Conservation (phyloP, 2,329 filamentous ascomycete genomes). For the Colletotrichum chrysophilum region DNA sequence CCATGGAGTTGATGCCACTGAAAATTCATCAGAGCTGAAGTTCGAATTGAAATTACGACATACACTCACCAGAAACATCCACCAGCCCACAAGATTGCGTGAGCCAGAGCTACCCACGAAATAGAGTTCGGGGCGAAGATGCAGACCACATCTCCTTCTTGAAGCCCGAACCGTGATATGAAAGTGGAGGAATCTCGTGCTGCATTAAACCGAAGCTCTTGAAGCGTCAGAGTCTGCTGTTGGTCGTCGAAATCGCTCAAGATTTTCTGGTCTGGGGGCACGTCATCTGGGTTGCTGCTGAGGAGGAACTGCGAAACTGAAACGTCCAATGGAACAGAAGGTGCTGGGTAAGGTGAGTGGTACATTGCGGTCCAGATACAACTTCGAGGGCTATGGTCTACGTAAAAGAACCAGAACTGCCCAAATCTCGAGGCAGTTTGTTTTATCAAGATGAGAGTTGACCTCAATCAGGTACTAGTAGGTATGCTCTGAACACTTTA, state of each 20-base stretch:
- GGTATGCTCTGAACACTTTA: background rate
- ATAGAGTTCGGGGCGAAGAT: slow-evolving; percentile 27
- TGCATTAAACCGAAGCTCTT: background rate
- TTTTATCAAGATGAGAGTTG: background rate
- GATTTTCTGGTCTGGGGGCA: background rate
- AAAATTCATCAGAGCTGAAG: background rate
- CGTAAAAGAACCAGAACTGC: background rate
- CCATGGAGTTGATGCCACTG: slow-evolving; percentile 27
- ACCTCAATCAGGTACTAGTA: background rate
- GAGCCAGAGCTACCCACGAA: slow-evolving; percentile 24
- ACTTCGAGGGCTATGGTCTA: background rate
- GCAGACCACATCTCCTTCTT: slow-evolving; percentile 24
- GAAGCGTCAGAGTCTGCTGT: background rate
- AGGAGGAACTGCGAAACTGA: background rate
- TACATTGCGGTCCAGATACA: background rate
- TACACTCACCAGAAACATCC: slow-evolving; percentile 14
- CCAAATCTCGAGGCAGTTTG: background rate
- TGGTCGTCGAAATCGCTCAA: background rate
- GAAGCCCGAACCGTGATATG: background rate
- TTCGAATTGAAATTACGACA: no score
- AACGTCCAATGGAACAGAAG: background rate
- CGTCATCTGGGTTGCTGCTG: background rate
- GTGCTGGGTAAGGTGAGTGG: background rate
- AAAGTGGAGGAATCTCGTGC: background rate
- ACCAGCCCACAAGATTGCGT: slow-evolving; percentile 27